These are phyloP conservation scores for Eragrostis tef DNA, from an alignment of 202 grass and related monocot species.

Conservation along the genomic window DNA sequence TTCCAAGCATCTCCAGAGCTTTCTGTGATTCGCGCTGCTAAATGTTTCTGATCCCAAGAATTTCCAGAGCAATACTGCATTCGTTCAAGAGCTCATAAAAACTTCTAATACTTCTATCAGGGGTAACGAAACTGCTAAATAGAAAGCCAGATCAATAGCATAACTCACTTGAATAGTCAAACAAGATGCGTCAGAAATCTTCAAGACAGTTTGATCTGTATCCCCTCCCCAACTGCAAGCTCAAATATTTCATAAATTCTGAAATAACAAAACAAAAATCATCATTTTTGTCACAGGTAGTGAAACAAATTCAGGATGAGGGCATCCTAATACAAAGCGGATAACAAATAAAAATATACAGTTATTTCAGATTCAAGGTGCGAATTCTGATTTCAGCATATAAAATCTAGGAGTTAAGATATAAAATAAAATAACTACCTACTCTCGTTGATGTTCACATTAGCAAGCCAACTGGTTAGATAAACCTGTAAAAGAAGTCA, in stretches of 20 bases:
- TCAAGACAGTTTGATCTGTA: constrained; percentile 58
- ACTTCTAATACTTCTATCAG: neutral
- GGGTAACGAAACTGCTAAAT: constrained; percentile 1
- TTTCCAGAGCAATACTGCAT: neutral
- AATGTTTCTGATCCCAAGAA: neutral
- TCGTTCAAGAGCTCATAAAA: constrained; percentile 3
- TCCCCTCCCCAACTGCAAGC: constrained; percentile 63
- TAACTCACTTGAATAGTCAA: neutral
- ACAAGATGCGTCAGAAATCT: constrained; percentile 18
- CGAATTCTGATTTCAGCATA: neutral
- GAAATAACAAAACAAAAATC: constrained; percentile 8
- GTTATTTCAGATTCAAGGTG: neutral
- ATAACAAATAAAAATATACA: neutral
- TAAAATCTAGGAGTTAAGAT: constrained; percentile 7
- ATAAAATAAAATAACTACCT: constrained; percentile 47
- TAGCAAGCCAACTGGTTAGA: constrained; percentile 70
- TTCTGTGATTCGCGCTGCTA: neutral
- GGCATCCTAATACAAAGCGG: neutral
- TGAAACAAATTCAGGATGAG: constrained; percentile 11
- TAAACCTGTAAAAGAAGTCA: constrained; percentile 63
- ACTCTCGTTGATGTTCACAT: constrained; percentile 68
- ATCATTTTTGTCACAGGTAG: constrained; percentile 8
- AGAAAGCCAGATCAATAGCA: constrained; percentile 1
- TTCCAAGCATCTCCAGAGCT: neutral
- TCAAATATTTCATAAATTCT: constrained; percentile 81